phyloP scores from a whole-genome alignment of 2,329 filamentous ascomycete species.

The Stachybotrys chlorohalonatus region DNA sequence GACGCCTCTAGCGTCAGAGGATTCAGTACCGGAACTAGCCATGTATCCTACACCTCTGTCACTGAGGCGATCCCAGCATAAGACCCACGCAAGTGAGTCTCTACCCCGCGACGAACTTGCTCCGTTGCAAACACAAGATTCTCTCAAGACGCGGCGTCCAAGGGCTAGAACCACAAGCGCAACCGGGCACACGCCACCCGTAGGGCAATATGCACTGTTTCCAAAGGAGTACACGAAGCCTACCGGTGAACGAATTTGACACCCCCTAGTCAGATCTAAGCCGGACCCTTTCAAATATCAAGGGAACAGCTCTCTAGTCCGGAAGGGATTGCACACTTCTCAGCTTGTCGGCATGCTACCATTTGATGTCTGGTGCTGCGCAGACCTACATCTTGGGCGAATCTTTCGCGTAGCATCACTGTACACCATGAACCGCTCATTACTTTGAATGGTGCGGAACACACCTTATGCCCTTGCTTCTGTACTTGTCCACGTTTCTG shows the following conservation, averaged over 20 bases:
- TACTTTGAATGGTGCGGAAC: not conserved
- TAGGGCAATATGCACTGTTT: conserved; percentile 39
- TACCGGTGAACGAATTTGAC: conserved; percentile 22
- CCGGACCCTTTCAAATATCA: not conserved
- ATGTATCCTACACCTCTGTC: conserved; percentile 14
- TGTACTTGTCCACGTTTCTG: not conserved
- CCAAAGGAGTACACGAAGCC: conserved; percentile 25
- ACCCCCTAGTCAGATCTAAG: too few species aligned
- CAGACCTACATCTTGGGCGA: not conserved
- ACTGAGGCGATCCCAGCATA: conserved; percentile 19
- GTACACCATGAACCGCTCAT: not conserved
- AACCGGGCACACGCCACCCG: conserved; percentile 29
- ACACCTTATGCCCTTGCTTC: not conserved
- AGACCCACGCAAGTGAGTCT: conserved; percentile 28
- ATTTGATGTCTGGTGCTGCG: not conserved
- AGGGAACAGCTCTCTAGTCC: not conserved
- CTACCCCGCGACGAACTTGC: conserved; percentile 19
- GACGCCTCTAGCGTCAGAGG: conserved; percentile 13
- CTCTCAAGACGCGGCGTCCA: conserved; percentile 21
- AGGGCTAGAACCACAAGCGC: conserved; percentile 38
- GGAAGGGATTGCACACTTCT: not conserved
- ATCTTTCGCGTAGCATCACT: not conserved
- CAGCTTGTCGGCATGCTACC: too few species aligned
- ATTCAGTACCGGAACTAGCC: conserved; percentile 25
- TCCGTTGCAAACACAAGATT: conserved; percentile 19